Conservation (phyloP, 139 green algal genomes). For the Auxenochlorella pyrenoidosa region DNA sequence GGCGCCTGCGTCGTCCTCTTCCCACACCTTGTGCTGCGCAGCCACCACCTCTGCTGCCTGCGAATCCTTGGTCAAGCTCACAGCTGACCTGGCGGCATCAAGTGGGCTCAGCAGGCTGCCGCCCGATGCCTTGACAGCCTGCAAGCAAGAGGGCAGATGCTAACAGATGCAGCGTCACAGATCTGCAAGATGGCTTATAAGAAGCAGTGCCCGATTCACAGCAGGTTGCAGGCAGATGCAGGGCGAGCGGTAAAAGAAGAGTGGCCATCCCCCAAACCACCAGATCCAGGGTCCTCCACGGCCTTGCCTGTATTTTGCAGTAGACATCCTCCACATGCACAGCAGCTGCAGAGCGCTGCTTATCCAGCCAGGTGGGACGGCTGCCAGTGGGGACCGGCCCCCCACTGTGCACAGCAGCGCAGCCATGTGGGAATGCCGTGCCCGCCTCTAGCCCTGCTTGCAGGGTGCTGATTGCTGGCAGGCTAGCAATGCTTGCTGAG, state of each 20-base stretch:
- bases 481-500: not conserved
- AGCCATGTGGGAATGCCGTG: not conserved
- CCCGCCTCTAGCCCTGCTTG: not conserved
- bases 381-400: not conserved
- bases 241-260: not conserved
- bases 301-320: not conserved
- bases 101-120: constrained; percentile 19
- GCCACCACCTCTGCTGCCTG: not conserved
- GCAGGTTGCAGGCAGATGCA: not conserved
- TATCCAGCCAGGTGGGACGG: not conserved
- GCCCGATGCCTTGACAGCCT: constrained; percentile 2
- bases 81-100: constrained; percentile 2
- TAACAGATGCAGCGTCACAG: too few species aligned
- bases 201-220: too few species aligned
- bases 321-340: not conserved
- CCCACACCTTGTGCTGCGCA: not conserved
- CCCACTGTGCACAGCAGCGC: not conserved
- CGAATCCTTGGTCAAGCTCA: too few species aligned
- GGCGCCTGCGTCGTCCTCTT: not conserved
- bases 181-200: too few species aligned
- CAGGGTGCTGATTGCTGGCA: constrained; percentile 23
- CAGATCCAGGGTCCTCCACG: too few species aligned
- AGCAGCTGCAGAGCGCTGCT: not conserved
- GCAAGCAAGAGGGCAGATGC: not conserved
- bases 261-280: not conserved